Percentiles rank a stretch among this genome's conserved stretches.
These are phyloP conservation scores for Zygosaccharomyces sapae DNA, from an alignment of 1,139 yeast genomes.

Conservation along the genomic window DNA sequence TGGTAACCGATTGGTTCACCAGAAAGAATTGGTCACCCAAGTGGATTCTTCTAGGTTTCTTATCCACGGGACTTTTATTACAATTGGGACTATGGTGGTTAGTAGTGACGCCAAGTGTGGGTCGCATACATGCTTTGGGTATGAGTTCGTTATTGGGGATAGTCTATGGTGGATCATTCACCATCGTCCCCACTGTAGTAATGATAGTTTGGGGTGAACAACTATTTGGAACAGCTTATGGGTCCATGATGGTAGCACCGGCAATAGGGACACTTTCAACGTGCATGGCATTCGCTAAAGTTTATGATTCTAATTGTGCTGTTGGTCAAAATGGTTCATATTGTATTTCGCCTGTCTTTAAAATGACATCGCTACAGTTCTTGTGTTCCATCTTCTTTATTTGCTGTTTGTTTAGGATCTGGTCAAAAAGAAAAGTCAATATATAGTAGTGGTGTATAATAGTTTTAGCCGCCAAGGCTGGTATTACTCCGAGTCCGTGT, in stretches of 20 bases:
- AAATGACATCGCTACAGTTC: slow-evolving; percentile 16
- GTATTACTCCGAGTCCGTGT: not conserved
- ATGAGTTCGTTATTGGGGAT: slow-evolving; percentile 60
- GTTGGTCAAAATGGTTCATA: slow-evolving; percentile 3
- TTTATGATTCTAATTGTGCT: slow-evolving; percentile 47
- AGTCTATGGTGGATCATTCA: slow-evolving; percentile 79
- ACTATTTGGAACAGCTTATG: slow-evolving; percentile 91
- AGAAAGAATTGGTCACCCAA: slow-evolving; percentile 39
- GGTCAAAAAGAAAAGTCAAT: slow-evolving; percentile 15
- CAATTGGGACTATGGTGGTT: slow-evolving; percentile 34
- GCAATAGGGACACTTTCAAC: slow-evolving; percentile 75
- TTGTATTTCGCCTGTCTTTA: slow-evolving; percentile 25
- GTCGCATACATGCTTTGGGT: slow-evolving; percentile 33
- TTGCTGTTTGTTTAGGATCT: slow-evolving; percentile 13
- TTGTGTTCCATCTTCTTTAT: slow-evolving; percentile 15
- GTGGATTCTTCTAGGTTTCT: slow-evolving; percentile 43
- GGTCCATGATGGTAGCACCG: slow-evolving; percentile 84
- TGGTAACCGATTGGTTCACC: slow-evolving; percentile 53
- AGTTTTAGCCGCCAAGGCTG: not conserved
- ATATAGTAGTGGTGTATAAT: not conserved
- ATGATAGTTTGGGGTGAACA: slow-evolving; percentile 87
- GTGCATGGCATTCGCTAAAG: slow-evolving; percentile 67
- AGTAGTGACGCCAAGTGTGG: slow-evolving; percentile 11
- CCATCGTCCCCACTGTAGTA: slow-evolving; percentile 77
- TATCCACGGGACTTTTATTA: slow-evolving; percentile 45